Base-by-base conservation (phyloP, 306 rosid species). In the Pterocarpus santalinus region DNA sequence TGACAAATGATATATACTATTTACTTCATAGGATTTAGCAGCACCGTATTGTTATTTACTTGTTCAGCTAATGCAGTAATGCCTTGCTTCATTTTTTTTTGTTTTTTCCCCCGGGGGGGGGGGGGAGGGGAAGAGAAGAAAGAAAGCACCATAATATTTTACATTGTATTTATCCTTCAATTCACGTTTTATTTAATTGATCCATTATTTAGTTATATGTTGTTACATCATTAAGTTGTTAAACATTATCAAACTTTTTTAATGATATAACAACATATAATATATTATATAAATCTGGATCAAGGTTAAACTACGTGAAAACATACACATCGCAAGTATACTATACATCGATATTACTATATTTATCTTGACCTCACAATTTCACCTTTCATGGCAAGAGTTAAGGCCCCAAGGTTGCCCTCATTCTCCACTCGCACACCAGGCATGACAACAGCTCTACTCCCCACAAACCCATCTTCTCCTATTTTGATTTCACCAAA, bases 301-400 rank as follows among this genome's bases (percentile, higher is more conserved):
- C 2, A 15, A 17, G 62, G 3, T 17, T 43, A 43, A 43, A 1
- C 47, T 43, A 8, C 11, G 8, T 14, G 15, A 17, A 17, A 17
- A 57, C 34, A 57, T 10, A 17, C 58, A 55, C 32, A 7, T 8
- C 61, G n/a, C 28, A n/a, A 4, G 9, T 55, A 52, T 52, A 15
- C 22, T 56, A 56, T 16, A 17, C 34, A 34, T 63, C 7, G 7
- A 14, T 13, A 49, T 49, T 14, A 62, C 12, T n/a, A n/a, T n/a
- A 17, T 17, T 81, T 61, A 86, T 82, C 63, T 85, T 76, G 90
- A 81, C 84, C 85, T 86, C 52, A 95, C 41, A 41, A 89, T 81
- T 83, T 95, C 95, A 79, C 90, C 95, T 82, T 95, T 95, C 97
- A 92, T 91, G 79, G 97, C 98, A 0, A 92, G 91, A 35, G 97